Conservation (phyloP, 345 rosid genomes). For the Sonneratia caseolaris region DNA sequence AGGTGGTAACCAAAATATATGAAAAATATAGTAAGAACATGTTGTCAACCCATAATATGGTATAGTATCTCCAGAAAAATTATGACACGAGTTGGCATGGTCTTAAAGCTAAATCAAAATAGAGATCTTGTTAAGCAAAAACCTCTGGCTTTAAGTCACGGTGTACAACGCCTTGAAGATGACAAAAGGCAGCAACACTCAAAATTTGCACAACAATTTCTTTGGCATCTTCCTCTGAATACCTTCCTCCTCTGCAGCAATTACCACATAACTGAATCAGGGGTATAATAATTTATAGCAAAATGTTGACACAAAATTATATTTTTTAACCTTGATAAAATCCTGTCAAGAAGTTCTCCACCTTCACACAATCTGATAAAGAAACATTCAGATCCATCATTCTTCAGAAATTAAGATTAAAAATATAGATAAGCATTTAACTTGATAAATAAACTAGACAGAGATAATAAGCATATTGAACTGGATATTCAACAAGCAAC, state of each 20-base stretch:
- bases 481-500: neutral
- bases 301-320: neutral
- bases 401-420: neutral
- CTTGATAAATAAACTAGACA: neutral
- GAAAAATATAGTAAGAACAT: neutral
- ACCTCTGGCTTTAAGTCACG: conserved; percentile 98
- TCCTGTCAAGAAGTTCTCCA: conserved; percentile 87
- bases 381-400: neutral
- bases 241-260: conserved; percentile 81
- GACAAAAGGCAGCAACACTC: conserved; percentile 76
- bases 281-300: neutral
- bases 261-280: neutral
- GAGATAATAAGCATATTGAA: neutral
- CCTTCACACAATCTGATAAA: conserved; percentile 85
- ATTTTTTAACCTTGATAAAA: conserved; percentile 53
- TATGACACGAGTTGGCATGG: neutral
- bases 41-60: neutral
- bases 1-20: neutral
- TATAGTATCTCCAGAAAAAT: neutral
- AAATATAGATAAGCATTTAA: neutral
- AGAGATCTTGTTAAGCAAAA: neutral
- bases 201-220: conserved; percentile 64
- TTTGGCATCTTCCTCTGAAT: conserved; percentile 81
- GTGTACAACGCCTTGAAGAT: conserved; percentile 97
- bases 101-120: neutral